A percentile compares a stretch with the other conserved stretches of the same genome.
These are phyloP conservation scores for Agrocybe praecox DNA, from an alignment of 768 basidiomycete genomes.

Conservation along the genomic window DNA sequence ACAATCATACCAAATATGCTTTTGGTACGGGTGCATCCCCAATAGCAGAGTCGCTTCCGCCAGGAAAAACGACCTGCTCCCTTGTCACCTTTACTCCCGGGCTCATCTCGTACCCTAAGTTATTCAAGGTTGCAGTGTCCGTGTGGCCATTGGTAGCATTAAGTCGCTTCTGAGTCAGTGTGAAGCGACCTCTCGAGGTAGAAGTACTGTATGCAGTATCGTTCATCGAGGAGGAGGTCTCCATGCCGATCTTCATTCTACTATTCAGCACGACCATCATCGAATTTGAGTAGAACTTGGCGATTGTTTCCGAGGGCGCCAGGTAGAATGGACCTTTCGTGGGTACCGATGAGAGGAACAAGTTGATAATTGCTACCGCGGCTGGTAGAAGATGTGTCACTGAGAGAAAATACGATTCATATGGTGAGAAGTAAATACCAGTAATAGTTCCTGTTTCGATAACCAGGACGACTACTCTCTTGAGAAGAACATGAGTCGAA, in stretches of 20 bases:
- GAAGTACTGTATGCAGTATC: not conserved
- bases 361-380: not conserved
- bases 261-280: slow-evolving; percentile 11
- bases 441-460: not conserved
- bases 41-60: slow-evolving; percentile 1
- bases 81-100: slow-evolving; percentile 4
- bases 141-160: not conserved
- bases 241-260: slow-evolving; percentile 2
- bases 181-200: not conserved
- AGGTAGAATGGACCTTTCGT: slow-evolving; percentile 5
- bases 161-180: not conserved
- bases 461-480: not conserved
- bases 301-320: not conserved
- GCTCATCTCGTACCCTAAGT: slow-evolving; percentile 5
- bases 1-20: slow-evolving; percentile 5
- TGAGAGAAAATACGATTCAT: too few species aligned
- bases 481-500: not conserved
- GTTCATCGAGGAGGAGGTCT: not conserved
- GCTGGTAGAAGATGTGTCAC: not conserved
- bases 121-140: not conserved
- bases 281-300: slow-evolving; percentile 9
- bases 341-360: not conserved
- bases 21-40: not conserved
- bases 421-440: not conserved
- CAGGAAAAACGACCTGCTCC: slow-evolving; percentile 10